These are phyloP conservation scores for Microbotryum saponariae DNA, from an alignment of 1,284 basidiomycete species.

Conservation along the genomic window DNA sequence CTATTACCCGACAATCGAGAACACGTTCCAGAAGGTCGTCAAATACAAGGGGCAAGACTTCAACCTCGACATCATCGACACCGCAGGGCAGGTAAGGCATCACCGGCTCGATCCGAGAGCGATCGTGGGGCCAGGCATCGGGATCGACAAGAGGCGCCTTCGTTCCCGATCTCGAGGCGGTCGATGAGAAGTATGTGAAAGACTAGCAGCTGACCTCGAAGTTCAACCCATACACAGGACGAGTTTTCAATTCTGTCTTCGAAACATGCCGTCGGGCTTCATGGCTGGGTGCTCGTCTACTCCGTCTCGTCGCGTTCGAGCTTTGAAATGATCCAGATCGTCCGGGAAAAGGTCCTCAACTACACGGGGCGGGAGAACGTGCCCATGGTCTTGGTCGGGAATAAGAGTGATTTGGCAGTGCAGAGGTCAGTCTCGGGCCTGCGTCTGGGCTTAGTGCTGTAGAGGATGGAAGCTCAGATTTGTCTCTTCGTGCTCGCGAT, in stretches of 20 bases:
- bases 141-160: too few species aligned
- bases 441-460: neutral
- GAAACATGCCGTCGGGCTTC: constrained; percentile 38
- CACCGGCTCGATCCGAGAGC: too few species aligned
- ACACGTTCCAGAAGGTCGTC: constrained; percentile 72
- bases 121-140: neutral
- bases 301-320: constrained; percentile 84
- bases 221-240: constrained; percentile 51
- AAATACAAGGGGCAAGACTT: constrained; percentile 77
- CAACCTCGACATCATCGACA: constrained; percentile 96
- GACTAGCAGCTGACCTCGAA: neutral
- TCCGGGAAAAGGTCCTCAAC: constrained; percentile 96
- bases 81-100: constrained; percentile 64
- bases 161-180: too few species aligned
- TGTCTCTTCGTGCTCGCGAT: constrained; percentile 8
- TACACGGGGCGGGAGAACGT: constrained; percentile 83
- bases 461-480: constrained; percentile 4
- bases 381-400: constrained; percentile 92
- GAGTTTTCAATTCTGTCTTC: constrained; percentile 61
- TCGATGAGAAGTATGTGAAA: neutral
- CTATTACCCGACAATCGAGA: constrained; percentile 94
- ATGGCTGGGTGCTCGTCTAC: constrained; percentile 76
- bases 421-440: constrained; percentile 50
- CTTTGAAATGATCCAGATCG: constrained; percentile 92
- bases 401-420: constrained; percentile 77